Base-by-base conservation (phyloP, 495 filamentous ascomycete species). In the Hyphodiscus hymeniophilus region DNA sequence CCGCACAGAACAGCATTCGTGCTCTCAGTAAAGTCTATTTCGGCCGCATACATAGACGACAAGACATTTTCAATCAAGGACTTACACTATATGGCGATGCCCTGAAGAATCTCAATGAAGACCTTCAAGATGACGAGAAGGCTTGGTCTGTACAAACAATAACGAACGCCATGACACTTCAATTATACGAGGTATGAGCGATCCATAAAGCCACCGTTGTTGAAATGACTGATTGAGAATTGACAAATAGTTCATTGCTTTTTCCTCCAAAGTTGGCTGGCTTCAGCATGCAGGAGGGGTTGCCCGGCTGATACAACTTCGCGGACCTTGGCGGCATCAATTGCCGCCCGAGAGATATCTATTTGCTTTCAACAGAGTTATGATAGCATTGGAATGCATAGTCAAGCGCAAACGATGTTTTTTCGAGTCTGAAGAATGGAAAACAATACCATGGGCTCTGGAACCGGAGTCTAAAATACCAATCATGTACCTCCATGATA, bases 21-120 rank as follows among this genome's bases (percentile, higher is more conserved):
- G 38, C 38, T 12, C 38, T 42, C 22, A 42, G 38, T n/a, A 21
- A n/a, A 16, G 26, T 21, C 15, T 45, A 45, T 20, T 45, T 45
- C 17, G 42, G 42, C 3, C 42, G 20, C n/a, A 32, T 30, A 13
- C 28, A 45, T 30, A 20, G 22, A 3, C 42, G 17, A 32, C 11
- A 45, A 15, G 42, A 13, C 6, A 32, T 45, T 10, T 3, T 45
- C 3, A 45, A 30, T 10, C 22, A 32, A 16, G 42, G 42, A 12
- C 4, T 24, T 32, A 4, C 31, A 12, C 17, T 13, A 16, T 45
- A 45, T 32, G 18, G 42, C 15, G 13, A 45, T 16, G 42, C 42
- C 18, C 26, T 45, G n/a, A 28, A 32, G 28, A 11, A 16, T 4
- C 28, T 45, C 13, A 45, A 24, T 32, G 4, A 32, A 32, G 42